Evolutionary conservation across 257 asterid genomes (phyloP).

Genomic region (Parsonsia alboflavescens): DNA sequence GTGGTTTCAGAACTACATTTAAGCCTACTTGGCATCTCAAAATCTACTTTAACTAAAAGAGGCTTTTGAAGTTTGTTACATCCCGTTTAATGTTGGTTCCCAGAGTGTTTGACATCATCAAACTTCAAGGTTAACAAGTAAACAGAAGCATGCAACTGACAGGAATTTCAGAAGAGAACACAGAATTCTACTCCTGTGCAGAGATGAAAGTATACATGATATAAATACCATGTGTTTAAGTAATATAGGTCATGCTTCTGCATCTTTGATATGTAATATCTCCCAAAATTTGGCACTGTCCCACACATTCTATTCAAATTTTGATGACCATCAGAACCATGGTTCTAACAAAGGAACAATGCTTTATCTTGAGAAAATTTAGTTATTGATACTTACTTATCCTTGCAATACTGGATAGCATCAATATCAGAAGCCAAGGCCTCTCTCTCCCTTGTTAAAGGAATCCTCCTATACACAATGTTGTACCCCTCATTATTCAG

Average conservation of each 20-base stretch:
- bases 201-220: too few species aligned
- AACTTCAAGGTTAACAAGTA: not conserved
- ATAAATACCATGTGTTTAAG: not conserved
- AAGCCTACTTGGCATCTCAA: not conserved
- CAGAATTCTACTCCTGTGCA: too few species aligned
- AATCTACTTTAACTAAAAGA: not conserved
- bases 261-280: not conserved
- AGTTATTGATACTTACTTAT: constrained; percentile 57
- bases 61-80: not conserved
- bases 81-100: not conserved
- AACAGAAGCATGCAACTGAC: not conserved
- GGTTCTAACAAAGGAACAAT: not conserved
- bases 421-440: constrained; percentile 90
- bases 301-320: too few species aligned
- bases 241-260: not conserved
- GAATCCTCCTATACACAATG: constrained; percentile 75
- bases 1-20: not conserved
- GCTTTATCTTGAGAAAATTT: constrained; percentile 3
- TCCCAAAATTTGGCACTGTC: not conserved
- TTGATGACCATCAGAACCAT: not conserved
- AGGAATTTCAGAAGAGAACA: not conserved
- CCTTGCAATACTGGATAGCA: constrained; percentile 84
- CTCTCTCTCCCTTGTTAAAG: constrained; percentile 93
- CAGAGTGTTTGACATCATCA: not conserved
- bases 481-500: constrained; percentile 61